Base-by-base conservation (phyloP, 257 asterid genomes). In the Nicotiana otophora region DNA sequence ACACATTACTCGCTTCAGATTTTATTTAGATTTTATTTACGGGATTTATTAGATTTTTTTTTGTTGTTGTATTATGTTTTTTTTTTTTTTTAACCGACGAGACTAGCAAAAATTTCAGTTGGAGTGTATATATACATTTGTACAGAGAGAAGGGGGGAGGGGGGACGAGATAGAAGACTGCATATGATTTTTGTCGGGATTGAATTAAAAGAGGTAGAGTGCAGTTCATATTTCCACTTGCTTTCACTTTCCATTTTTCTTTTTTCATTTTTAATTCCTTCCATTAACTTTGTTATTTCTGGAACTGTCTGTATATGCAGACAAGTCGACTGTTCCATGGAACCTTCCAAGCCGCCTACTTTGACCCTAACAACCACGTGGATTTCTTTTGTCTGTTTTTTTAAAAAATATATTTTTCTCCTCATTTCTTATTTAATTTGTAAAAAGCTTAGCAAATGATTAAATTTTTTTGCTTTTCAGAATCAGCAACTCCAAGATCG, bases 291-390 rank as follows among this genome's bases (percentile, higher is more conserved):
- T 48, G 15, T 7, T 6, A 46, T 74, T 46, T 84, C 12, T 69
- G 55, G 5, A 36, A 33, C 15, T 53, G 66, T 39, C 30, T 31
- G 39, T 1, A 15, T 14, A 48, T 26, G 10, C 67, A 42, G 58
- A 53, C 55, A 60, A 55, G 39, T 54, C 19, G 5, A 55, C 26
- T 36, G 33, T 42, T 67, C 28, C 86, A 64, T 72, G 36, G 87
- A 86, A 80, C 81, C 79, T 77, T 77, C 84, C 16, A 16, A 84
- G 90, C 88, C 85, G 89, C 87, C 90, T 53, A 60, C 81, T 63
- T 81, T 86, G 92, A 87, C 92, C 62, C 54, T 42, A 57, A 10
- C 64, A 39, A 58, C 81, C 82, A 82, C 80, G 85, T 84, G 81
- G 78, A 72, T 31, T 7, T 69, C 26, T 19, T 28, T 4, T 19